Base-by-base conservation (phyloP, 345 rosid species). In the Rhizophora apiculata region DNA sequence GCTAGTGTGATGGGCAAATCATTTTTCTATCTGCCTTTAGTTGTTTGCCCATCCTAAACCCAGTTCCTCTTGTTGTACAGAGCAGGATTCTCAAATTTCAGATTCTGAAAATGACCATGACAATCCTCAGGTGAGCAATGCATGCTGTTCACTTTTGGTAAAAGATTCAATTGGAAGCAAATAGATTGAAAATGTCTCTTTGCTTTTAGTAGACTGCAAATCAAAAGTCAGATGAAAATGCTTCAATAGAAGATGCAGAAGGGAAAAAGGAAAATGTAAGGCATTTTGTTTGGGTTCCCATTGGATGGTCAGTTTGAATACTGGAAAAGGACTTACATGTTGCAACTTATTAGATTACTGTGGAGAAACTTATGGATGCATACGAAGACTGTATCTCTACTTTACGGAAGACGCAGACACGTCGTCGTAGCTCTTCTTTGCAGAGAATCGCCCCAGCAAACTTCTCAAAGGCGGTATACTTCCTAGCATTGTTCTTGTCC, bases 401-500 rank as follows among this genome's bases (percentile, higher is more conserved):
- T 75, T 72, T 91, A 70, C 76, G 92, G 46, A 86, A 84, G 79
- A 58, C 87, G 20, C 96, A 92, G 77, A 65, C 85, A 54, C 75
- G 68, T 26, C 86, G 96, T 39, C 90, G 93, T 20, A 71, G 68
- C 54, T 49, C 80, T 76, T 92, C 99, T 63, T 79, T 95, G 74
- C 87, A 79, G 88, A 83, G 82, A 80, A 84, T 95, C 52, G 68
- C 90, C 22, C 99, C 96, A 0, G 99, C 89, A 27, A 95, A 92
- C 85, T 95, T 95, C 73, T 85, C 99, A 5, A 92, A 85, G 85
- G 84, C 74, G 96, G 98, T 92, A 81, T 20, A 1, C 21, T 67
- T 22, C 6, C 3, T 39, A 39, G 29, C 13, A 21, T 20, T 54
- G 21, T n/a, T 54, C 26, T 20, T 6, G 8, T 54, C 10, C 26